Evolutionary conservation across 805 yeast genomes (phyloP).

Genomic region (Lipomyces oligophaga): DNA sequence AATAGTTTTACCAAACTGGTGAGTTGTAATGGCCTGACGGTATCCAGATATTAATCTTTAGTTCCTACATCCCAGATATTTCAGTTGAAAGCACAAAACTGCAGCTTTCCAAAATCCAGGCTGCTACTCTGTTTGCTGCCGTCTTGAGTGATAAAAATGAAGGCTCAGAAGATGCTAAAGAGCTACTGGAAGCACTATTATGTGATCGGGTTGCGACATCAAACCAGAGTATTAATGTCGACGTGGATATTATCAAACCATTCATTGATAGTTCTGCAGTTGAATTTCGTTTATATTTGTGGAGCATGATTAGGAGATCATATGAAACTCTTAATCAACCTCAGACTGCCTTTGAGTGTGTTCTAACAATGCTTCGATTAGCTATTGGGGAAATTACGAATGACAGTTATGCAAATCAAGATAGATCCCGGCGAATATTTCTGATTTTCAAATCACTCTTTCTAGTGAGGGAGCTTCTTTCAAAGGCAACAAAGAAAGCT

Average conservation of each 20-base stretch:
- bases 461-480: conserved; percentile 8
- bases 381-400: conserved; percentile 5
- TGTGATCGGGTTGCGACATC: too few relatives aligned
- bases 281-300: conserved; percentile 63
- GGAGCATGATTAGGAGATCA: conserved; percentile 38
- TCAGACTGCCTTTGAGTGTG: conserved; percentile 12
- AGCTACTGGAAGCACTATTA: conserved; percentile 48
- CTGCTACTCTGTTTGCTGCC: conserved; percentile 60
- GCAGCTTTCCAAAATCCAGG: conserved; percentile 67
- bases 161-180: conserved; percentile 30
- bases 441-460: conserved; percentile 8
- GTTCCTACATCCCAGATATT: conserved; percentile 51
- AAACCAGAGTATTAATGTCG: conserved; percentile 3
- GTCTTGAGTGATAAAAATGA: conserved; percentile 40
- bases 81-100: conserved; percentile 49
- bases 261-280: conserved; percentile 60
- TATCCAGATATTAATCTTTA: not conserved
- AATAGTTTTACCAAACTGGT: too few relatives aligned
- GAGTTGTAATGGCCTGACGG: not conserved
- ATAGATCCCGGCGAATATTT: conserved; percentile 4
- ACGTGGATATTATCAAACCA: conserved; percentile 13
- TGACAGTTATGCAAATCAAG: conserved; percentile 5
- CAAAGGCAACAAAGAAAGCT: conserved; percentile 7
- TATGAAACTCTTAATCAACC: conserved; percentile 12
- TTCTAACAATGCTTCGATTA: conserved; percentile 7